Evolutionary conservation across 768 basidiomycete genomes (phyloP).

Genomic region (Lyophyllum semitale): DNA sequence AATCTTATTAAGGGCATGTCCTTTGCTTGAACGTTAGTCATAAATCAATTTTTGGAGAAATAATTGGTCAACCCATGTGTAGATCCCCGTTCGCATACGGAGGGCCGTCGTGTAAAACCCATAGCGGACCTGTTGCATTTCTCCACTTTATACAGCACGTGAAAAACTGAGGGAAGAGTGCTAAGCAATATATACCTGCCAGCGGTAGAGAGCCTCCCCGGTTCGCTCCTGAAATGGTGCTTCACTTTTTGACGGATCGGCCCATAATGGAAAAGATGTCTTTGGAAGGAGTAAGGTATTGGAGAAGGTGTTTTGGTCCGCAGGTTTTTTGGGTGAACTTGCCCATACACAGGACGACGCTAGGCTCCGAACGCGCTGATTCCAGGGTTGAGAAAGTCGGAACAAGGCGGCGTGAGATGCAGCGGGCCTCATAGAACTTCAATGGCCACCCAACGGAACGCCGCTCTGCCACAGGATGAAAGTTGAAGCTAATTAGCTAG

Average conservation of each 20-base stretch:
- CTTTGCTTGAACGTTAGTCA: constrained; percentile 37
- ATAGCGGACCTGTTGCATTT: constrained; percentile 66
- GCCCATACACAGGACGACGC: constrained; percentile 5
- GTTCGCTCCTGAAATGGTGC: constrained; percentile 58
- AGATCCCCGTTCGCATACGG: constrained; percentile 97
- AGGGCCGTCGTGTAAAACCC: constrained; percentile 93
- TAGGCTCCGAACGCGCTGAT: constrained; percentile 9
- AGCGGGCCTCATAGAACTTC: constrained; percentile 7
- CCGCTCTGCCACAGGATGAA: background rate
- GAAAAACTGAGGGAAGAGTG: background rate
- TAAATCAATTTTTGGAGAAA: background rate
- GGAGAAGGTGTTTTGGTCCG: constrained; percentile 44
- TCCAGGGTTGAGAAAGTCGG: constrained; percentile 4
- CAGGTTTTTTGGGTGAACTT: background rate
- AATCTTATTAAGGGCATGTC: constrained; percentile 95
- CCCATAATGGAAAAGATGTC: constrained; percentile 76
- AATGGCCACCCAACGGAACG: background rate
- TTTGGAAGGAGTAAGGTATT: constrained; percentile 79
- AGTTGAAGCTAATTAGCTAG: background rate
- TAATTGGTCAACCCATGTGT: constrained; percentile 77
- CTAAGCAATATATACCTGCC: constrained; percentile 56
- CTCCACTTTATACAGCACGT: constrained; percentile 47
- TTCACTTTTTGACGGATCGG: constrained; percentile 66
- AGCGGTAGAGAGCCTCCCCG: constrained; percentile 72
- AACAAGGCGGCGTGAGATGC: background rate